Evolutionary conservation across 2,329 filamentous ascomycete species (phyloP).

Genomic region (Fusarium algeriense): DNA sequence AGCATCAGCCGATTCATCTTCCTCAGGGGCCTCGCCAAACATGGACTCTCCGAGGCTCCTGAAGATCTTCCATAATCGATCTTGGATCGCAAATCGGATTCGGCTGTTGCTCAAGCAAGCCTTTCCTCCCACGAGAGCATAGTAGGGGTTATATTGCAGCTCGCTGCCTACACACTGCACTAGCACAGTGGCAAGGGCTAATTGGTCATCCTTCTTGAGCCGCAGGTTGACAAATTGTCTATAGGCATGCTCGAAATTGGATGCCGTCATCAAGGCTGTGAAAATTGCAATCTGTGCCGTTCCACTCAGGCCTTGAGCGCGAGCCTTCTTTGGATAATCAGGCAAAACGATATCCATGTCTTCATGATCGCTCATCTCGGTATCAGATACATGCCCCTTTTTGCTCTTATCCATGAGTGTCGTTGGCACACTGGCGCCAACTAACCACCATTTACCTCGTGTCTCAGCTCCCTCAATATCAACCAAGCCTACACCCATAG

Average conservation of each 20-base stretch:
- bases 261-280: constrained; percentile 86
- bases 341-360: constrained; percentile 66
- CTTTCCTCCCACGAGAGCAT: constrained; percentile 84
- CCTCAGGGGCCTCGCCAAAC: constrained; percentile 73
- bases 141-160: constrained; percentile 90
- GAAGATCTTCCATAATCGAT: constrained; percentile 88
- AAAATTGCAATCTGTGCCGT: constrained; percentile 92
- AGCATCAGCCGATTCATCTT: constrained; percentile 64
- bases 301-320: constrained; percentile 87
- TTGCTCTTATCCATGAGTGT: constrained; percentile 42
- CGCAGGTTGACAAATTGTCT: constrained; percentile 82
- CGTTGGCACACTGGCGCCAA: constrained; percentile 88
- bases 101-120: constrained; percentile 78
- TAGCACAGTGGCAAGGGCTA: constrained; percentile 88
- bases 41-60: constrained; percentile 85
- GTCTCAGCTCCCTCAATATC: constrained; percentile 88
- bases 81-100: constrained; percentile 87
- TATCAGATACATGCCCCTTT: constrained; percentile 29
- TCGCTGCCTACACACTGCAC: constrained; percentile 89
- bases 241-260: constrained; percentile 86
- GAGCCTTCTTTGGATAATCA: constrained; percentile 79
- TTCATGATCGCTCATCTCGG: constrained; percentile 55
- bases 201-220: constrained; percentile 86
- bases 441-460: constrained; percentile 97
- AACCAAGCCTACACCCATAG: constrained; percentile 81